Evolutionary conservation across 441 rosid genomes (phyloP), one percentile per base, ranked within the genome.

Genomic region (Metrosideros polymorpha): DNA sequence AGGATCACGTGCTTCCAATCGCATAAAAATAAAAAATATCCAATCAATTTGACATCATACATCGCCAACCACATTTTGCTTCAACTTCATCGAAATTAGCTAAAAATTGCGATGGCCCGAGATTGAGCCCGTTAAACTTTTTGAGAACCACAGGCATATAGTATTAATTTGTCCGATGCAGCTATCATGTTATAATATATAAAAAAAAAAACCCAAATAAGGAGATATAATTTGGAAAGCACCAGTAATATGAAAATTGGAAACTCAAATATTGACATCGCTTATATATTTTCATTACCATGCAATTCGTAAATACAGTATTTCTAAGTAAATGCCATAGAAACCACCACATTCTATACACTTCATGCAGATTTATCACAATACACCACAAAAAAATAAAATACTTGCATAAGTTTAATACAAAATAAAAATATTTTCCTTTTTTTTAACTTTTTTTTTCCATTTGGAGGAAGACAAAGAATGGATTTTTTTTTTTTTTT

Each of bases 121-220:
- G 6, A 17, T 71, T 0, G 47, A 39, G n/a, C 22, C 15, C 12
- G 8, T 14, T 1, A 22, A 39, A 5, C 17, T 39, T 71, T 22
- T 0, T 10, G 0, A 0, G 8, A 39, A 71, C 8, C 27, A 10
- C 12, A 13, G 2, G 0, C 27, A 5, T 22, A 42, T 39, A 12
- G 13, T 47, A 39, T 71, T 39, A 0, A 22, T 71, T 71, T 71
- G 7, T 71, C 0, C 0, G 4, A 5, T 4, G 3, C 18, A 63
- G 42, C 7, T 63, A 22, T 12, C 25, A 9, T 32, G 1, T 63
- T 32, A 32, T 63, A 25, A 0, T 71, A 35, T 22, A 9, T 19
- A 10, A 0, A 66, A 9, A 35, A 10, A 0, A 66, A 6, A 35
- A 19, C 27, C n/a, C 5, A 3, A 4, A 66, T 10, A 15, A 35